phyloP scores from a whole-genome alignment of 257 asterid genomes.

The Salvia rosmarinus region DNA sequence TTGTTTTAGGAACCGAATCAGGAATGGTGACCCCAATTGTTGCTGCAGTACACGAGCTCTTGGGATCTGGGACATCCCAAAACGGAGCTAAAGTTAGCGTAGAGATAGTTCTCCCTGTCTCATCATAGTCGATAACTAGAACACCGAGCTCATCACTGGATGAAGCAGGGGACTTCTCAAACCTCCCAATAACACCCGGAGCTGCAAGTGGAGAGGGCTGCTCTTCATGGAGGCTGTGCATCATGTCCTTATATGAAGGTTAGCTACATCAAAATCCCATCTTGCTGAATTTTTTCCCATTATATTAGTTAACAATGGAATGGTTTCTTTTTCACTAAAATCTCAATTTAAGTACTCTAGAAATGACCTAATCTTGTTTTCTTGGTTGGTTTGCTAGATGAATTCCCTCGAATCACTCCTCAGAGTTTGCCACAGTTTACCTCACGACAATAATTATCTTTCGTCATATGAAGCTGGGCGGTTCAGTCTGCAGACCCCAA shows the following conservation, averaged over 20 bases:
- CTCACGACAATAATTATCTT: constrained; percentile 53
- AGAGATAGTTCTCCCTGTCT: constrained; percentile 94
- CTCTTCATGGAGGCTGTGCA: constrained; percentile 99
- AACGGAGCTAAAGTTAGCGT: constrained; percentile 62
- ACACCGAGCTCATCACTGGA: constrained; percentile 50
- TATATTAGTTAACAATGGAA: background rate
- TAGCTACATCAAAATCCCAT: constrained; percentile 25
- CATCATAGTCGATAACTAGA: constrained; percentile 78
- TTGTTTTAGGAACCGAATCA: constrained; percentile 92
- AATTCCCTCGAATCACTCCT: constrained; percentile 86
- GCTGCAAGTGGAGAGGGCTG: constrained; percentile 97
- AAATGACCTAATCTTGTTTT: background rate
- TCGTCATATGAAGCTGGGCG: constrained; percentile 80
- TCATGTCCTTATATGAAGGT: constrained; percentile 99
- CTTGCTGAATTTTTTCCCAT: background rate
- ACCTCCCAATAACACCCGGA: constrained; percentile 73
- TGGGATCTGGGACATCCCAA: constrained; percentile 48
- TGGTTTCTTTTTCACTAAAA: background rate
- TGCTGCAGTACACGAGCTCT: constrained; percentile 64
- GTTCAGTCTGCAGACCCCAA: constrained; percentile 79
- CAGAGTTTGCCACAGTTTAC: constrained; percentile 71
- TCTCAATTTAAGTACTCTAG: background rate
- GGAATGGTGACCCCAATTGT: constrained; percentile 98
- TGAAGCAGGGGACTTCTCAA: constrained; percentile 44
- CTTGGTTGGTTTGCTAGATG: constrained; percentile 55